Evolutionary conservation across 2,329 filamentous ascomycete genomes (phyloP), one percentile per base, ranked within the genome.

Genomic region (Aspergillus unguis): DNA sequence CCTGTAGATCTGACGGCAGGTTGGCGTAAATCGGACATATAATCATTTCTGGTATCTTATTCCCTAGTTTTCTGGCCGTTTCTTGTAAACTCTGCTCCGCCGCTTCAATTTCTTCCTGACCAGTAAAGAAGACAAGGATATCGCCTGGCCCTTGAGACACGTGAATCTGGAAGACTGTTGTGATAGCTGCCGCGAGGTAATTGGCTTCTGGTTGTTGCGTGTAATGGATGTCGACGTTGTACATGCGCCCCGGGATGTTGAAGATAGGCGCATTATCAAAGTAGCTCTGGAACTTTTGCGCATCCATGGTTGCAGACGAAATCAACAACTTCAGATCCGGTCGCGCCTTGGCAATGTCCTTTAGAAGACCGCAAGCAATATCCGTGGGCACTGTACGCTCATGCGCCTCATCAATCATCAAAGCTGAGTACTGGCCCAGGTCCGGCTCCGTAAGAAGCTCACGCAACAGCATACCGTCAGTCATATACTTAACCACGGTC

Each of bases 391-490:
- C 81, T 0, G 90, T 96, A 60, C 94, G 81, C 69, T 99, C 94
- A 81, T 99, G 94, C 0, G 94, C 94, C 70, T 99, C 94, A 67
- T 99, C 94, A 52, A 99, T 92, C 86, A 99, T 96, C 57, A 99
- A 74, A 9, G 86, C 89, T 4, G 89, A 88, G 63, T 97, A 97
- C 11, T 84, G 85, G 1, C 84, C 82, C 5, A 97, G 76, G 60
- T 92, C 85, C 0, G 92, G 92, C 64, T 95, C 90, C 0, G 90
- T 92, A 75, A 96, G 83, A 59, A 96, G 88, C 67, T 96, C 90
- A 66, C 91, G 82, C 29, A 97, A 77, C 36, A 97, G 77, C 87
- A 97, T 95, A 67, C 94, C 94, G 65, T 99, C 94, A 0, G 94
- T 99, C 88, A 95, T 92, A 72, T 96, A 97, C 71, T 96, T 95